These are phyloP conservation scores for Microbotryum silenes-acaulis DNA, from an alignment of 1,284 basidiomycete species.

Conservation along the genomic window DNA sequence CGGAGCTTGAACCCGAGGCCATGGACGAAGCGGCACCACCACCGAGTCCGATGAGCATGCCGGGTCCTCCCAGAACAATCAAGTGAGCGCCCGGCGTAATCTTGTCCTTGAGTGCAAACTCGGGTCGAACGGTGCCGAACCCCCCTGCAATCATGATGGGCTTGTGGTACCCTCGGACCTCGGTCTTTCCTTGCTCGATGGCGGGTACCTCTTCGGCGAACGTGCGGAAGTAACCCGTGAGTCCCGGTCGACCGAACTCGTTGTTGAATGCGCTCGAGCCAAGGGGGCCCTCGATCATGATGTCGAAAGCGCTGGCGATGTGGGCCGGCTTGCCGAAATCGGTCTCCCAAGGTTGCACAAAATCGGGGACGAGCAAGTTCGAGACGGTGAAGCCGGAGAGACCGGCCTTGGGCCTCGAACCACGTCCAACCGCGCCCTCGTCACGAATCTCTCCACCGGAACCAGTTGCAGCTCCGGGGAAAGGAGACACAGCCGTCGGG, in stretches of 20 bases:
- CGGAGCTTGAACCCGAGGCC: conserved; percentile 75
- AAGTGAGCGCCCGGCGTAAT: conserved; percentile 75
- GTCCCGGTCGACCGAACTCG: conserved; percentile 86
- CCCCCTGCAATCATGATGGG: conserved; percentile 99
- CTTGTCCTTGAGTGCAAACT: conserved; percentile 65
- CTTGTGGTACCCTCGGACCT: conserved; percentile 96
- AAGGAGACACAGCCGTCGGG: conserved; percentile 96
- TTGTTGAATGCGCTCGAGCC: conserved; percentile 97
- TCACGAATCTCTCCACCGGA: conserved; percentile 98
- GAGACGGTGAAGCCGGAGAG: conserved; percentile 91
- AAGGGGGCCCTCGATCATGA: conserved; percentile 94
- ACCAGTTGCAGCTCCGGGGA: conserved; percentile 92
- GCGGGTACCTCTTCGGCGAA: conserved; percentile 59
- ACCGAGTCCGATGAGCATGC: conserved; percentile 91
- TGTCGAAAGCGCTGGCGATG: conserved; percentile 87
- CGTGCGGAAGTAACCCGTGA: conserved; percentile 76
- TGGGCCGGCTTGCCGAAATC: conserved; percentile 83
- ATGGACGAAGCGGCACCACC: conserved; percentile 94
- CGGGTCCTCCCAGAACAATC: conserved; percentile 92
- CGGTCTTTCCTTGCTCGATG: conserved; percentile 40
- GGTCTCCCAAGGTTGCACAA: conserved; percentile 82
- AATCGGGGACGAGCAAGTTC: conserved; percentile 82
- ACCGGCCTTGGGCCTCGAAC: conserved; percentile 94
- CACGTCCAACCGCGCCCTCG: conserved; percentile 90
- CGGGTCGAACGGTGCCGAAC: conserved; percentile 79